These are phyloP conservation scores for Xylaria sp. DNA, from an alignment of 2,329 filamentous ascomycete species.

Conservation along the genomic window DNA sequence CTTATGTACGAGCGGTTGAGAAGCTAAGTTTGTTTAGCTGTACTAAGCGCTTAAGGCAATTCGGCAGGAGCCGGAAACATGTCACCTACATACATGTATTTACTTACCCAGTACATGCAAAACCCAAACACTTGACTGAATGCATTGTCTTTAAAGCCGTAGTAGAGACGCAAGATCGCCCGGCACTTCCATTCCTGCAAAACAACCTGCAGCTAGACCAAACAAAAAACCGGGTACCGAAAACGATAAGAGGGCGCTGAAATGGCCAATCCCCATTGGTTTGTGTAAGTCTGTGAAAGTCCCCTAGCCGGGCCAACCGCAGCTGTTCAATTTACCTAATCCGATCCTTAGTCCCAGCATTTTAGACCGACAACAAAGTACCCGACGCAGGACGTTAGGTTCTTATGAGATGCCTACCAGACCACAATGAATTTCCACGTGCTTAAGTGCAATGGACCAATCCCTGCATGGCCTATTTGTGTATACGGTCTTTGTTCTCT, in stretches of 20 bases:
- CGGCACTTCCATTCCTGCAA: slow-evolving; percentile 33
- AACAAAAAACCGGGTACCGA: slow-evolving; percentile 20
- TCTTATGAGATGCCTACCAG: slow-evolving; percentile 21
- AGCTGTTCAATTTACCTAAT: slow-evolving; percentile 47
- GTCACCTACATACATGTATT: neutral
- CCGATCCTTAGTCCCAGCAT: slow-evolving; percentile 30
- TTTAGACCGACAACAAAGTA: slow-evolving; percentile 7
- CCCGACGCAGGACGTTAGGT: neutral
- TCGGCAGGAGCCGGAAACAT: neutral
- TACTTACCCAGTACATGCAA: slow-evolving; percentile 7
- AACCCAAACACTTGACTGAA: neutral
- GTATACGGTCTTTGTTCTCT: neutral
- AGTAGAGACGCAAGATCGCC: slow-evolving; percentile 28
- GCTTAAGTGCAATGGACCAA: slow-evolving; percentile 7
- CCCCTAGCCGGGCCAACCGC: slow-evolving; percentile 43
- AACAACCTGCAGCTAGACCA: slow-evolving; percentile 27
- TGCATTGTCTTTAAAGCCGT: slow-evolving; percentile 3
- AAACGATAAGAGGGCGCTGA: slow-evolving; percentile 25
- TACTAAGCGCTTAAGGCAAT: neutral
- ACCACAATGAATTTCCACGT: slow-evolving; percentile 23
- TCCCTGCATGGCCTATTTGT: slow-evolving; percentile 12
- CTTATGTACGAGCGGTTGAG: neutral
- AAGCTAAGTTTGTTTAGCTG: neutral
- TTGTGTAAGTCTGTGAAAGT: slow-evolving; percentile 14
- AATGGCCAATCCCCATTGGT: slow-evolving; percentile 27